Base-by-base conservation (phyloP, 2,329 filamentous ascomycete species). In the Alternaria brassicae region DNA sequence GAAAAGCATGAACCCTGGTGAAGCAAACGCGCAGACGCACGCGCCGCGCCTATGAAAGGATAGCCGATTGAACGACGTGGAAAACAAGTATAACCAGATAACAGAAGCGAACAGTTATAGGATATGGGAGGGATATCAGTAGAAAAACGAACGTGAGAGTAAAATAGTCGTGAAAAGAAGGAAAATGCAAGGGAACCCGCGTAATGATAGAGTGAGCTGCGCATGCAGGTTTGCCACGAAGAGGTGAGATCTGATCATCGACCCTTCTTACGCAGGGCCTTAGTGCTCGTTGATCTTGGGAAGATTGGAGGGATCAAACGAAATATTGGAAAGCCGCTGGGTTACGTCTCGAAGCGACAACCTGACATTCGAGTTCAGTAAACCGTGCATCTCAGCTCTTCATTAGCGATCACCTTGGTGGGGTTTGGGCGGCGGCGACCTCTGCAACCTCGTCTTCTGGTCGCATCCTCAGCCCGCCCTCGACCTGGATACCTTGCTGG, bases 401-500 rank as follows among this genome's bases (percentile, higher is more conserved):
- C 64, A 75, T 49, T 73, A 76, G 60, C 72, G 59, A 68, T 69
- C 63, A 77, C 67, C 73, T 71, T 32, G 47, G 49, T 10, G 63
- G 54, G 3, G 63, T 41, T 21, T 68, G 62, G 13, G 60, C 49
- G 8, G 56, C 59, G 48, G 44, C 53, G 23, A 61, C 56, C 21
- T 66, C 62, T 17, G 56, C 62, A 9, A 71, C 71, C 19, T 73
- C 72, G 68, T 86, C 83, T 64, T 84, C 85, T 56, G 84, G 82
- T 32, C 83, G 79, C 68, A 81, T 80, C 71, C 80, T 80, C 66
- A 88, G 67, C 9, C 85, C 85, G 12, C 82, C 83, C 15, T 90
- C 85, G 3, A 96, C 85, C 61, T 84, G 74, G 45, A 98, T 89
- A 2, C 89, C 93, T 34, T 85, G 84, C 51, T 81, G 83, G 3